Base-by-base conservation (phyloP, 371 early-diverging fungal species). In the Aphelidium insulamus region DNA sequence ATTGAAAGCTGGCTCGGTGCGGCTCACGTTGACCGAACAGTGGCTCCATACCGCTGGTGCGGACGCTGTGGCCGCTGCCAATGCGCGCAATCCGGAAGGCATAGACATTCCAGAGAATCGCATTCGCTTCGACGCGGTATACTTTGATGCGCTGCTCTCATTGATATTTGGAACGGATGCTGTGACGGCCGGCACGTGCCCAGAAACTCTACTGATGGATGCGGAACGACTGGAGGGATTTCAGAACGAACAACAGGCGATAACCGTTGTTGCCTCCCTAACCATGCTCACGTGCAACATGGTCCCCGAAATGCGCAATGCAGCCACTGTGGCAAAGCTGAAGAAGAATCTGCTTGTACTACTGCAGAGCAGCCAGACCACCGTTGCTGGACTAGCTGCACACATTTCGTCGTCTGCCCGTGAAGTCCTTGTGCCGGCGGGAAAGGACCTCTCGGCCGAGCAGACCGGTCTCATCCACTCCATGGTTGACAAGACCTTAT, bases 401-500 rank as follows among this genome's bases (percentile, higher is more conserved):
- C 14, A 10, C 26, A 20, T 14, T 10, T 7, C 8, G 7, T 11
- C 11, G 34, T 21, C 30, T 9, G 7, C 34, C 9, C 35, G 7
- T 18, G 8, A 9, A 10, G 11, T n/a, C 9, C 16, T 9, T 43
- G 6, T 10, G 34, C 28, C 4, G 35, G 5, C 5, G 29, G 4
- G 12, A 11, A 26, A 12, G 19, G 9, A 4, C 4, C 36, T 50
- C 14, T 17, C 41, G 9, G 34, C 39, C 5, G 66, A 65, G 33
- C 54, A 57, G 28, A 45, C 53, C 35, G 45, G 38, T 1, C 38
- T 72, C 33, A 45, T 77, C 14, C 50, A 53, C 21, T 50, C 45
- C 35, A 75, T 77, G 77, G 71, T 77, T 8, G 58, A 59, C 24
- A 77, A 74, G 50, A 75, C 73, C 1, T 46, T 81, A 2, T 61